Base-by-base conservation (phyloP, 2,329 filamentous ascomycete genomes). In the Fusarium gaditjirri region DNA sequence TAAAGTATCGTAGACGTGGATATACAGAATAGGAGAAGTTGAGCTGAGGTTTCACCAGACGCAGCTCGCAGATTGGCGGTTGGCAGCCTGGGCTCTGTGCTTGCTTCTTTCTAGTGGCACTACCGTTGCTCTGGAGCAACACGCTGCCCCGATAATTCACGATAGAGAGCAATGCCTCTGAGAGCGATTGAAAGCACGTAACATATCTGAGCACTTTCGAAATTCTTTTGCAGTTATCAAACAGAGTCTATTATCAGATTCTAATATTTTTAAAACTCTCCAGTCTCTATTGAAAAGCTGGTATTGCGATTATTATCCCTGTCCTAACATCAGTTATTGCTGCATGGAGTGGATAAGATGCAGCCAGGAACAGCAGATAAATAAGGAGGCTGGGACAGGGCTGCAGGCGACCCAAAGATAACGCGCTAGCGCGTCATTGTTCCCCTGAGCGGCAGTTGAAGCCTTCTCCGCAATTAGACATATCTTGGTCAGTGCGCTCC, bases 321-420 rank as follows among this genome's bases (percentile, higher is more conserved):
- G 19, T 47, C 36, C 58, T 81, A 82, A 77, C 80, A 76, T 14
- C 67, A 75, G 60, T 78, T 79, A 81, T 77, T 80, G 71, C 54
- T 66, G 29, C 42, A 46, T 69, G 68, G 80, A 81, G 80, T 77
- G 74, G 64, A 57, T 19, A 23, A 52, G 70, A 61, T 55, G 57
- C 8, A 38, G 42, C 38, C 38, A 50, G 57, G 60, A 41, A 64
- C 35, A 41, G 54, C 19, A 64, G 53, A 67, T 66, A 65, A 76
- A 75, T 73, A 60, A 71, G 54, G 78, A 73, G 78, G 79, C 73
- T 79, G 77, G 78, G 70, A 77, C 75, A 78, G 76, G 79, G 65
- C 47, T 53, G 57, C 66, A 74, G 68, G 59, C 66, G 72, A 60
- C 62, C 65, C 47, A 65, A 41, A 61, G 57, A 62, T 46, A 47